Evolutionary conservation across 2,329 filamentous ascomycete species (phyloP), one percentile per base, ranked within the genome.

Genomic region (Fusarium sp.): DNA sequence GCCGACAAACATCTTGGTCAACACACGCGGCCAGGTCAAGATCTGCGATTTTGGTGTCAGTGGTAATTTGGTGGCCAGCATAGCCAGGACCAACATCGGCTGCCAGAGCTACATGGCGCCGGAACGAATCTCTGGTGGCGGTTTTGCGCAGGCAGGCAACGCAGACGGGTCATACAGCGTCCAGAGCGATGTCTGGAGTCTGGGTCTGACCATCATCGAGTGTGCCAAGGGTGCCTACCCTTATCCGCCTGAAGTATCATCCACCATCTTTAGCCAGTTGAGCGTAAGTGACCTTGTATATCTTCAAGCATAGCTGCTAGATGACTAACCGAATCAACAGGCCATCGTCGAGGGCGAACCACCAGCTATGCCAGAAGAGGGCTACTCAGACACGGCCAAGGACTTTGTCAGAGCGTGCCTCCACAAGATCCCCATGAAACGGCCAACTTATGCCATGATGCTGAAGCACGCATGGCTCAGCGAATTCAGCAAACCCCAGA

Each of bases 91-190:
- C 31, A 99, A 99, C 81, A 99, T 99, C 79, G 96, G 96, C 42
- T 99, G 96, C 80, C 96, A 99, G 84, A 98, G 95, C 80, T 99
- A 99, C 85, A 99, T 99, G 96, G 96, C 96, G 0, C 96, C 96
- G 0, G 96, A 99, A 83, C 88, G 96, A 74, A 99, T 99, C 78
- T 94, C 94, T 10, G 94, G 94, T 58, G 95, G 95, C 66, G 93
- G 93, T 24, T 91, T 95, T 79, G 91, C 93, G 67, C 89, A 93
- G 71, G 88, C 91, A 20, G 90, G 91, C 67, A 89, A 89, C 65
- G 87, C 90, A 7, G 93, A 92, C 68, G 96, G 96, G 66, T 97
- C 96, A 3, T 99, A 99, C 83, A 97, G 94, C 81, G 96, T 99
- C 42, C 96, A 98, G 84, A 98, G 94, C 80, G 96, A 99, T 81